These are phyloP conservation scores for Eucommia ulmoides DNA, from an alignment of 257 asterid genomes.

Conservation along the genomic window DNA sequence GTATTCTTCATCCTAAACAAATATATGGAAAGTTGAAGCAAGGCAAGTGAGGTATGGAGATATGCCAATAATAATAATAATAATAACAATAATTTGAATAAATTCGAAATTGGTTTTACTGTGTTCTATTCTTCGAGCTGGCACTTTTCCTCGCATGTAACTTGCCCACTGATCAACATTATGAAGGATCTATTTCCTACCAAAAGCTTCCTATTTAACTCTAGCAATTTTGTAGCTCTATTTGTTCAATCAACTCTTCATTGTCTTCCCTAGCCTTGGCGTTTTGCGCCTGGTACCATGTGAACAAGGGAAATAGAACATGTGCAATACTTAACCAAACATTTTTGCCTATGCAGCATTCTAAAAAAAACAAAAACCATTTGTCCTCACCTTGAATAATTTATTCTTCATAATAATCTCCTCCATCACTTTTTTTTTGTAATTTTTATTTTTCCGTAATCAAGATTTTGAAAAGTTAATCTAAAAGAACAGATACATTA, in stretches of 20 bases:
- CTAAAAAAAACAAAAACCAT: constrained; percentile 4
- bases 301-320: too few relatives aligned
- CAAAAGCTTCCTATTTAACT: constrained; percentile 81
- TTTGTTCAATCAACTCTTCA: constrained; percentile 49
- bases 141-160: constrained; percentile 92
- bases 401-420: constrained; percentile 85
- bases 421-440: constrained; percentile 95
- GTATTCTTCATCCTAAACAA: constrained; percentile 70
- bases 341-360: neutral
- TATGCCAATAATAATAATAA: too few relatives aligned
- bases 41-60: constrained; percentile 8
- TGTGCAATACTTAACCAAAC: too few relatives aligned
- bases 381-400: constrained; percentile 56
- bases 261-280: constrained; percentile 92
- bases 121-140: constrained; percentile 98
- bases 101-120: too few relatives aligned
- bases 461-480: too few relatives aligned
- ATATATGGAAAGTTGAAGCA: constrained; percentile 10
- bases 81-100: too few relatives aligned
- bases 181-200: constrained; percentile 88
- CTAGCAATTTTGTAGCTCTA: constrained; percentile 81
- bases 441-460: constrained; percentile 71
- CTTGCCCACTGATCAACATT: constrained; percentile 94
- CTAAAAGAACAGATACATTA: too few relatives aligned
- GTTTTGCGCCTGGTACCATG: constrained; percentile 76